Evolutionary conservation across 805 yeast genomes (phyloP).

Genomic region (Maudiozyma serrabonitensis): DNA sequence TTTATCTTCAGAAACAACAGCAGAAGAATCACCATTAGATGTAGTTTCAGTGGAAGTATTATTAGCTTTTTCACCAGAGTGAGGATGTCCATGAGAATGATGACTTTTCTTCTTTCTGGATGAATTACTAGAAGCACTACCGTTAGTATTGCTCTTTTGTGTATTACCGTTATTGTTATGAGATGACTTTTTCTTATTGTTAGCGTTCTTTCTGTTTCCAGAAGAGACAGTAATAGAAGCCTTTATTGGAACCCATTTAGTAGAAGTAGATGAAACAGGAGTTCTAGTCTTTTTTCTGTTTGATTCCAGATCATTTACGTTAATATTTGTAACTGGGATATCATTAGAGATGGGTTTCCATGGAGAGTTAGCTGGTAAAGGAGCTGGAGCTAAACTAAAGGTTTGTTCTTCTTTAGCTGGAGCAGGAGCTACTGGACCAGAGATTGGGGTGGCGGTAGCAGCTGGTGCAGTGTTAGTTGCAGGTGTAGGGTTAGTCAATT

Average conservation of each 20-base stretch:
- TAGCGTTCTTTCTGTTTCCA: neutral
- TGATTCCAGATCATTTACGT: conserved; percentile 12
- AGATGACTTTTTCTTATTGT: conserved; percentile 6
- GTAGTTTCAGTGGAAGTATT: neutral
- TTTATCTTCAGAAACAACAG: neutral
- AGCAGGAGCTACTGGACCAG: neutral
- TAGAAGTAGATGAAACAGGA: conserved; percentile 13
- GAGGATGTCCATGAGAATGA: conserved; percentile 1
- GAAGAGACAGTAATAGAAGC: conserved; percentile 40
- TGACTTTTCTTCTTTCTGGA: conserved; percentile 6
- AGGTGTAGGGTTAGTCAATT: neutral
- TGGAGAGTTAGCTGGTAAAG: conserved; percentile 28
- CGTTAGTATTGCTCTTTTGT: conserved; percentile 8
- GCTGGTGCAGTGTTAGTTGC: conserved; percentile 1
- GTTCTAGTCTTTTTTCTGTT: conserved; percentile 13
- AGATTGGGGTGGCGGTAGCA: conserved; percentile 3
- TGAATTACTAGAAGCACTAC: conserved; percentile 2
- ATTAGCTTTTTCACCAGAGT: neutral
- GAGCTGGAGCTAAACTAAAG: conserved; percentile 24
- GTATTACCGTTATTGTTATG: conserved; percentile 6
- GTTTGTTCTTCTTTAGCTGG: conserved; percentile 3
- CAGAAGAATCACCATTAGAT: neutral
- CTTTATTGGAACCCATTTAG: conserved; percentile 64
- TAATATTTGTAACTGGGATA: conserved; percentile 19
- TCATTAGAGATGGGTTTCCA: conserved; percentile 24